phyloP scores from a whole-genome alignment of 176 grass and related monocot genomes.

The Cymbopogon citratus region DNA sequence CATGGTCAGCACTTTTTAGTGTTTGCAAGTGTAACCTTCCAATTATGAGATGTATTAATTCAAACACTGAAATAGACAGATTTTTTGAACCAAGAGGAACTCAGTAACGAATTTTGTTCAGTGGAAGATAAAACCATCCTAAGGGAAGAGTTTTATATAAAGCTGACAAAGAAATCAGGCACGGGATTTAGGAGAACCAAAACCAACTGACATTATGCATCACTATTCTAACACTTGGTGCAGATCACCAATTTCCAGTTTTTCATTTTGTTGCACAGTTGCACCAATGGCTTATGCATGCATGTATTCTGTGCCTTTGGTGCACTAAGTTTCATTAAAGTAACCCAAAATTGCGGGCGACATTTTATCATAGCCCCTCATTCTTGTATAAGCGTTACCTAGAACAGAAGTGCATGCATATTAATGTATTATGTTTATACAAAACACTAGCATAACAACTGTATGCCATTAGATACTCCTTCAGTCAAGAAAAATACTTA shows the following conservation, averaged over 20 bases:
- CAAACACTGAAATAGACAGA: background rate
- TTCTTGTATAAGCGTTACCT: background rate
- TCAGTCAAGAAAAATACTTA: background rate
- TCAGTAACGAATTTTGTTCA: background rate
- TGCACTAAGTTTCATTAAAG: background rate
- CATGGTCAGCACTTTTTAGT: background rate
- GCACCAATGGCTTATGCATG: background rate
- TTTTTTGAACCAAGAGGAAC: background rate
- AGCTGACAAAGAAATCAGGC: background rate
- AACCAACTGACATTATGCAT: background rate
- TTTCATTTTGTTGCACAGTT: background rate
- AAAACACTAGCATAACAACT: background rate
- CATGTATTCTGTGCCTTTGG: background rate
- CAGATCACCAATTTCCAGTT: background rate
- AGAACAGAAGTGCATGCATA: constrained; percentile 3
- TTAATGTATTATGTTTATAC: background rate
- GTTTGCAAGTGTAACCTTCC: background rate
- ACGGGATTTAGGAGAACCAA: background rate
- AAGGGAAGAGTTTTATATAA: background rate
- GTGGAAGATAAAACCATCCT: background rate
- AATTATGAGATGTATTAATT: background rate
- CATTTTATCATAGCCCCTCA: background rate
- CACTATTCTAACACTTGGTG: background rate
- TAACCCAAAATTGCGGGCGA: background rate
- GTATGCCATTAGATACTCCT: background rate